phyloP scores from a whole-genome alignment of 352 stramenopile species.

The Pythium phragmiticola region DNA sequence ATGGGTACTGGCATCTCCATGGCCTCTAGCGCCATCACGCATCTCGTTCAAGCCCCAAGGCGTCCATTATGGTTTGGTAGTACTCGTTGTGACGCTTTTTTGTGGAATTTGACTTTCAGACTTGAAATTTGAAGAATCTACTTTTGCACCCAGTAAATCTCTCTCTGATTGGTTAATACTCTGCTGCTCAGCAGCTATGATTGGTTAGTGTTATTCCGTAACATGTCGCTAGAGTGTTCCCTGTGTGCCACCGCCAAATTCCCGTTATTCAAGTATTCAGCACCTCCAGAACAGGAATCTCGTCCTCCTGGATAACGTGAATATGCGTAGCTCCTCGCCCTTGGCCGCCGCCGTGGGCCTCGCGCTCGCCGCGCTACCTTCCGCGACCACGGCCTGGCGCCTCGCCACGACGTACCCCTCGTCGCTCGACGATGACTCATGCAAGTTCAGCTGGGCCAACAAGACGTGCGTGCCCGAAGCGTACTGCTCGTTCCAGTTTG shows the following conservation, averaged over 20 bases:
- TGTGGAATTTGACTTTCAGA: too few species aligned
- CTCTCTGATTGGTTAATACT: constrained; percentile 8
- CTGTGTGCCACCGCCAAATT: not conserved
- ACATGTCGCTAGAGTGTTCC: constrained; percentile 7
- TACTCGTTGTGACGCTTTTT: too few species aligned
- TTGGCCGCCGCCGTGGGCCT: not conserved
- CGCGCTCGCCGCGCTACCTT: not conserved
- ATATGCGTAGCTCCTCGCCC: not conserved
- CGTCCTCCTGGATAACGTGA: not conserved
- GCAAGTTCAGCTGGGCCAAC: constrained; percentile 8
- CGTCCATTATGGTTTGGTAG: too few species aligned
- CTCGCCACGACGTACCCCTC: not conserved
- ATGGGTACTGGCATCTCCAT: too few species aligned
- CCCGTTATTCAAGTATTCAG: not conserved
- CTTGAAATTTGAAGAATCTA: too few species aligned
- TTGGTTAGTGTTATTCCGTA: too few species aligned
- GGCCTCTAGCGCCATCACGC: too few species aligned
- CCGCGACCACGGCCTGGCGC: not conserved
- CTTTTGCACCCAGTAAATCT: not conserved
- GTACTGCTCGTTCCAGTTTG: constrained; percentile 28
- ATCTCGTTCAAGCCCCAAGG: too few species aligned
- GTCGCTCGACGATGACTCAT: constrained; percentile 14
- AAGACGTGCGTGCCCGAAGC: constrained; percentile 14
- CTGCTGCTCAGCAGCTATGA: too few species aligned
- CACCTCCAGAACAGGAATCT: not conserved